Evolutionary conservation across 1,284 basidiomycete genomes (phyloP), one percentile per base, ranked within the genome.

Genomic region (Amylostereum areolatum): DNA sequence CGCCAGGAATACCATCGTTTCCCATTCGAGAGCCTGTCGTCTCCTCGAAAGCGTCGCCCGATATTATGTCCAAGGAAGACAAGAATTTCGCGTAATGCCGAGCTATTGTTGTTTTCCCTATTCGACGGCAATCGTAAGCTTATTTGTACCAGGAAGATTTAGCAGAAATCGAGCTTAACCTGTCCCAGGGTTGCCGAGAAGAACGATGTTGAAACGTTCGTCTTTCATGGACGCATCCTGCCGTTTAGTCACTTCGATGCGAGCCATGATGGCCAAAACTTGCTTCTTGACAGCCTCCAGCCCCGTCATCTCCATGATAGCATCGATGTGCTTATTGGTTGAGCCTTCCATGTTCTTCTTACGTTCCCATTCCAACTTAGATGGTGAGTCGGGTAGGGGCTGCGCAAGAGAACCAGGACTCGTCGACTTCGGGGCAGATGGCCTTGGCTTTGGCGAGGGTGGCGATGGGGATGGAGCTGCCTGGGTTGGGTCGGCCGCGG

Each of bases 101-200:
- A 3, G 83, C 83, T 10, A 86, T 71, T 0, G 83, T 85, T 0
- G 83, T 85, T 67, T 85, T 85, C 0, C 83, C 83, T 85, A 40
- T 0, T 27, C 53, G 8, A 33, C 10, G 10, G 1, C 11, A 32
- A 2, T 35, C 40, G 47, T 34, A 33, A 52, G 9, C 55, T 25
- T 37, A 24, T n/a, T 4, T 4, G 25, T 50, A 29, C 31, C 7
- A 33, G 44, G 7, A 45, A 24, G 2, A 3, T 28, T 2, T 30
- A 9, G 28, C 35, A 39, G 35, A 6, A 3, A 3, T 28, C 2
- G 30, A 9, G 28, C 35, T 34, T 35, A 6, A 68, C 66, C 66
- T 35, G 66, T 68, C 10, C 66, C 66, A 27, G 66, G 66, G 50
- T 68, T 68, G 2, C 66, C 66, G 2, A 66, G 59, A 24, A 68